Evolutionary conservation across 805 yeast genomes (phyloP), one percentile per base, ranked within the genome.

Genomic region (Jamesozyma lodderae): DNA sequence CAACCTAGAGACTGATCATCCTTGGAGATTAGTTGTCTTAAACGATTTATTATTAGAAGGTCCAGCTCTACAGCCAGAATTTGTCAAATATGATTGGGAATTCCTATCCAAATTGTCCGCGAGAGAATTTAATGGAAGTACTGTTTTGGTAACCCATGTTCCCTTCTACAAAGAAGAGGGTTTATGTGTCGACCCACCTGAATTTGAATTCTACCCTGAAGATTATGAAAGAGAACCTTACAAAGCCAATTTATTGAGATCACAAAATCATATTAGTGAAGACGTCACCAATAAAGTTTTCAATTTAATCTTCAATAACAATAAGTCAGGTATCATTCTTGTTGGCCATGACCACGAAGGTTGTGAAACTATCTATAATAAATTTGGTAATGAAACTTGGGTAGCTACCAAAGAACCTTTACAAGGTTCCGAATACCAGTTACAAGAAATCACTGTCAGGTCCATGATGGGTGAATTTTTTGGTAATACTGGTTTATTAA

Each of bases 301-400:
- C 47, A 70, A 81, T 48, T 68, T 79, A n/a, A 69, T 84, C 13
- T 90, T 90, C 56, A 74, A 74, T 27, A 72, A 72, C 47, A 61
- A 67, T 7, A 73, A 75, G 45, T 77, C 81, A 15, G 97, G 97
- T 16, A 67, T 90, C 8, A 76, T 92, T 3, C 62, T 90, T 30
- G 84, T 95, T 0, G 98, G 98, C 1, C 98, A 92, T 61, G 98
- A 92, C 55, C 98, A 92, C 54, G 88, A 80, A 47, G 98, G 98
- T 1, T 92, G 98, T 55, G 79, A 77, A 48, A 73, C 78, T 26
- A 69, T 71, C 58, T 85, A 82, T 57, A 75, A 72, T 54, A 67
- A 53, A 41, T 57, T 70, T 35, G 54, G 55, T 1, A 53, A 55
- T 15, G 68, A 67, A 4, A 60, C 64, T 14, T 82, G 94, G 94